Conservation (phyloP, 805 yeast species). For the Wickerhamomyces chambardii region DNA sequence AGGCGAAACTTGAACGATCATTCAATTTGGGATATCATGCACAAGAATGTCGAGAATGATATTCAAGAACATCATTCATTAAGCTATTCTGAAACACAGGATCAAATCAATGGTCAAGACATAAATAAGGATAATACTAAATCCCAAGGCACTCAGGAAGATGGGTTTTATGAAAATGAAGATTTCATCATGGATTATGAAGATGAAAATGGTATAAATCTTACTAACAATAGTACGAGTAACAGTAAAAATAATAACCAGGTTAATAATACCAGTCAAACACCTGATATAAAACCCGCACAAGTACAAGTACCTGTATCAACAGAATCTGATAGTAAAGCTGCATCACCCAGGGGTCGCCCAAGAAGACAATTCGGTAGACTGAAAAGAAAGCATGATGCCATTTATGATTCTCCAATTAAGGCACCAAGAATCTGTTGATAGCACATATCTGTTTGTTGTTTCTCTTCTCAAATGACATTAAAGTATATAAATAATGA, state of each 20-base stretch:
- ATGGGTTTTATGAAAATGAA: background rate
- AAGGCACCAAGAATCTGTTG: background rate
- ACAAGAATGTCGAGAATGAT: constrained; percentile 2
- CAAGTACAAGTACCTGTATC: no score
- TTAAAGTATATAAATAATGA: no score
- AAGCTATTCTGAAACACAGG: background rate
- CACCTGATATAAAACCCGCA: no score
- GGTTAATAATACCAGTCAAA: no score
- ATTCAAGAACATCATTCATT: background rate
- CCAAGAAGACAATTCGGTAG: background rate
- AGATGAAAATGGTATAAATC: background rate
- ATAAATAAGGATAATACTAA: no score
- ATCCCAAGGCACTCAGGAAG: no score
- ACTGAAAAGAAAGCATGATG: background rate
- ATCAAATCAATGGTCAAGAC: no score
- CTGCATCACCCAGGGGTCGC: background rate
- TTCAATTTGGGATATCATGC: constrained; percentile 14
- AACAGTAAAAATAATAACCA: no score
- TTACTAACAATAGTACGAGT: no score
- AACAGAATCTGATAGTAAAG: background rate
- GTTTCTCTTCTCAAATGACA: no score
- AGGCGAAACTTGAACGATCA: constrained; percentile 5
- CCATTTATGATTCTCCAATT: background rate
- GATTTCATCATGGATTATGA: background rate
- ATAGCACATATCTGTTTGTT: no score